Evolutionary conservation across 169 alveolate species (phyloP).

Genomic region (Cryptosporidium muris): DNA sequence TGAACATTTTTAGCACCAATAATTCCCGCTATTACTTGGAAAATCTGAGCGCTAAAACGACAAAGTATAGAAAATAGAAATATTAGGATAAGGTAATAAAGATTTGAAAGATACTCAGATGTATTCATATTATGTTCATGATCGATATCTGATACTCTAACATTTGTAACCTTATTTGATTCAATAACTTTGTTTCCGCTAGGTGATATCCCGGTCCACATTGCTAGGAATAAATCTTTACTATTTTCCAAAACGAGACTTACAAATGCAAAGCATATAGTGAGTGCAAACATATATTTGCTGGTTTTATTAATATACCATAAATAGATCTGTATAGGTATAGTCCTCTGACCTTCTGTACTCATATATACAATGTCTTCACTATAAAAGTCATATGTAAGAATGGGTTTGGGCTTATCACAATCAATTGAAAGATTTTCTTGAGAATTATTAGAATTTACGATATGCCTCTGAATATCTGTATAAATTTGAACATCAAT

Average conservation of each 20-base stretch:
- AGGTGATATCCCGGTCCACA: conserved; percentile 66
- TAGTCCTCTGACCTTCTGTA: conserved; percentile 33
- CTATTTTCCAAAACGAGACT: conserved; percentile 32
- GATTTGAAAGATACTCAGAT: no score
- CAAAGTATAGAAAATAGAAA: conserved; percentile 9
- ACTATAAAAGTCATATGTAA: conserved; percentile 33
- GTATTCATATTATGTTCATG: no score
- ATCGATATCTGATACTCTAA: no score
- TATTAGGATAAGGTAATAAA: not conserved
- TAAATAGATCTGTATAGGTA: conserved; percentile 17
- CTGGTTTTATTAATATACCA: conserved; percentile 58
- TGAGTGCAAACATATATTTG: conserved; percentile 1
- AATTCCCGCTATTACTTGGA: conserved; percentile 38
- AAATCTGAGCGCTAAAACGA: conserved; percentile 1
- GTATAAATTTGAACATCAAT: no score
- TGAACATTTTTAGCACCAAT: conserved; percentile 72
- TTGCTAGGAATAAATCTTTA: conserved; percentile 46
- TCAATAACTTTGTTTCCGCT: conserved; percentile 3
- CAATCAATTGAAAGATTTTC: no score
- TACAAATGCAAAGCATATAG: not conserved
- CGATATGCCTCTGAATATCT: no score
- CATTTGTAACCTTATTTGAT: not conserved
- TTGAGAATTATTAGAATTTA: no score
- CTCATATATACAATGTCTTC: conserved; percentile 42
- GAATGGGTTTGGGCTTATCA: not conserved